phyloP scores from a whole-genome alignment of 352 stramenopile genomes.

The Phytophthora agathidicida region DNA sequence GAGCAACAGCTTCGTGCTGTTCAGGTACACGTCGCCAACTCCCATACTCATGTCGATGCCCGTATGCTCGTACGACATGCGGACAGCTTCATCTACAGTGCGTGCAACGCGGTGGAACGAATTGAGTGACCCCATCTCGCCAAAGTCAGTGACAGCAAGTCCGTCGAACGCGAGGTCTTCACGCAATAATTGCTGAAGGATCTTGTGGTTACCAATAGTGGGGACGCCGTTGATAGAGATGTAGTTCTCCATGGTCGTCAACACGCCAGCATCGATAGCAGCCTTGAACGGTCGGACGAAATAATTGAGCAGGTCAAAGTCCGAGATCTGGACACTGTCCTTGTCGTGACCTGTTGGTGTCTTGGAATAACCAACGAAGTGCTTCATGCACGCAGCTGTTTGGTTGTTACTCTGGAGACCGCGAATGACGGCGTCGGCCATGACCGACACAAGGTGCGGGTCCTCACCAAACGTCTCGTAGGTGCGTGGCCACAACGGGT shows the following conservation, averaged over 20 bases:
- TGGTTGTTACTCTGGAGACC: slow-evolving; percentile 73
- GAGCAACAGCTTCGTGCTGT: slow-evolving; percentile 46
- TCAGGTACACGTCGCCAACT: slow-evolving; percentile 35
- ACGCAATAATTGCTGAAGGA: slow-evolving; percentile 75
- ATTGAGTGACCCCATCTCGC: slow-evolving; percentile 86
- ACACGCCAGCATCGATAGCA: slow-evolving; percentile 64
- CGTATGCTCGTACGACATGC: slow-evolving; percentile 66
- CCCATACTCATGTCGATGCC: slow-evolving; percentile 92
- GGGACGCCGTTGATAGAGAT: slow-evolving; percentile 90
- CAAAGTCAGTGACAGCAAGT: slow-evolving; percentile 89
- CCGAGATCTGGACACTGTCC: slow-evolving; percentile 58
- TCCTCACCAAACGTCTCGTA: slow-evolving; percentile 95
- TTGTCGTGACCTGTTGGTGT: slow-evolving; percentile 79
- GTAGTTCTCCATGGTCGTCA: slow-evolving; percentile 93
- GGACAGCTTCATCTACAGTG: slow-evolving; percentile 47
- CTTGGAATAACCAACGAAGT: slow-evolving; percentile 81
- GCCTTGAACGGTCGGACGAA: slow-evolving; percentile 78
- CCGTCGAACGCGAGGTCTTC: slow-evolving; percentile 81
- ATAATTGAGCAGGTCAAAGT: slow-evolving; percentile 80
- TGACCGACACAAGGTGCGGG: slow-evolving; percentile 68
- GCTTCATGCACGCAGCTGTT: slow-evolving; percentile 84
- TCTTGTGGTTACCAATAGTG: slow-evolving; percentile 73
- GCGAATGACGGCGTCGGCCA: slow-evolving; percentile 67
- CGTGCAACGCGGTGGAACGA: slow-evolving; percentile 49
- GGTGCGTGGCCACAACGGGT: slow-evolving; percentile 83